Conservation (phyloP, 495 filamentous ascomycete species). For the Sordaria brevicollis region DNA sequence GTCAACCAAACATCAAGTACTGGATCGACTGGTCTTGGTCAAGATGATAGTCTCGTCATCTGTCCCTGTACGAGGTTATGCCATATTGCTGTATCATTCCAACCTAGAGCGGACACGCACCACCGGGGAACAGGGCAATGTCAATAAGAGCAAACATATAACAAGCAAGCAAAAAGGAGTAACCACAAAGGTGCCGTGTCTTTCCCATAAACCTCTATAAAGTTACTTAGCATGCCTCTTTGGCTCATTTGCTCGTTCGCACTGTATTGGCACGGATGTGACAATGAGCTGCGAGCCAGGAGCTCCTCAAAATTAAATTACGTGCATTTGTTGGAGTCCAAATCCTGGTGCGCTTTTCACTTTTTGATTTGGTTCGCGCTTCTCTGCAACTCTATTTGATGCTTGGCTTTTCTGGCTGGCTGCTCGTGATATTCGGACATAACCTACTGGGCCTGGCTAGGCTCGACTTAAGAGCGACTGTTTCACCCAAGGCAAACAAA, state of each 20-base stretch:
- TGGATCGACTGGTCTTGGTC: not conserved
- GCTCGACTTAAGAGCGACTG: not conserved
- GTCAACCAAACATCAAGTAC: not conserved
- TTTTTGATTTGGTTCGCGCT: not conserved
- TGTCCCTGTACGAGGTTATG: not conserved
- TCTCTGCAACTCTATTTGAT: not conserved
- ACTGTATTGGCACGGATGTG: not conserved
- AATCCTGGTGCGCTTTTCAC: not conserved
- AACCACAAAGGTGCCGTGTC: not conserved
- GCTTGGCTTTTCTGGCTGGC: not conserved
- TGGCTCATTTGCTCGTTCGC: not conserved
- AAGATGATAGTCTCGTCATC: not conserved
- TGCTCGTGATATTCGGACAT: not conserved
- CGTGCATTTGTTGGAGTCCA: not conserved
- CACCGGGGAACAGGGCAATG: not conserved
- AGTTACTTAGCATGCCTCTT: not conserved
- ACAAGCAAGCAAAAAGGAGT: not conserved
- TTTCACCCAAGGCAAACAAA: not conserved
- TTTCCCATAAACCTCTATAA: not conserved
- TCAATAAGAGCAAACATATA: not conserved
- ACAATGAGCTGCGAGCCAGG: not conserved
- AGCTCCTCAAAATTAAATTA: not conserved
- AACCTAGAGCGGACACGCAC: not conserved
- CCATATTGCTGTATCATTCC: not conserved
- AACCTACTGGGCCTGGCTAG: not conserved